Evolutionary conservation across 2,329 filamentous ascomycete genomes (phyloP).

Genomic region (Trichoderma arundinaceum): DNA sequence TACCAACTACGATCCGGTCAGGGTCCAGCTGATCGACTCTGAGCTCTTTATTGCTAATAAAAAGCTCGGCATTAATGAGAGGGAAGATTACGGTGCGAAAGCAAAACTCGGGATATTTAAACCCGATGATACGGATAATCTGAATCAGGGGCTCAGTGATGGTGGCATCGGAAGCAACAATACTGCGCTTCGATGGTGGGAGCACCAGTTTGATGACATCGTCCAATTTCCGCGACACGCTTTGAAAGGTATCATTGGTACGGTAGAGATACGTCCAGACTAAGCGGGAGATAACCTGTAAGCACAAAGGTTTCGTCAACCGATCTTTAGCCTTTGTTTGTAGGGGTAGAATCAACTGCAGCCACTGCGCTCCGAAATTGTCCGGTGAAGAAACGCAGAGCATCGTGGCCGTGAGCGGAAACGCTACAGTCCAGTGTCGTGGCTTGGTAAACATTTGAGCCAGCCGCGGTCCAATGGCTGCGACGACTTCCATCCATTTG

Average conservation of each 20-base stretch:
- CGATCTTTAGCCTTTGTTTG: slow-evolving; percentile 87
- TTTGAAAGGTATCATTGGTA: slow-evolving; percentile 71
- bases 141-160: slow-evolving; percentile 91
- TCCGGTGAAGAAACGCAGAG: slow-evolving; percentile 88
- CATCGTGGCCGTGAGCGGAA: slow-evolving; percentile 84
- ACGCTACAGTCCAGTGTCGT: slow-evolving; percentile 87
- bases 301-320: slow-evolving; percentile 73
- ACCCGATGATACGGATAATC: slow-evolving; percentile 91
- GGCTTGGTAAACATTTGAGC: slow-evolving; percentile 88
- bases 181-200: slow-evolving; percentile 77
- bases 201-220: slow-evolving; percentile 87
- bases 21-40: slow-evolving; percentile 93
- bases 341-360: slow-evolving; percentile 76
- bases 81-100: slow-evolving; percentile 94
- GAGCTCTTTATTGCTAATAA: slow-evolving; percentile 74
- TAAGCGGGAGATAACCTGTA: slow-evolving; percentile 88
- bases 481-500: slow-evolving; percentile 86
- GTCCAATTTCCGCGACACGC: slow-evolving; percentile 79
- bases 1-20: slow-evolving; percentile 96
- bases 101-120: slow-evolving; percentile 90
- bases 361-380: slow-evolving; percentile 83
- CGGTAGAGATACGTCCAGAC: slow-evolving; percentile 96
- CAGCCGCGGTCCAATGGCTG: slow-evolving; percentile 77
- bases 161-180: slow-evolving; percentile 81
- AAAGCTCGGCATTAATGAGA: slow-evolving; percentile 89